Evolutionary conservation across 2,329 filamentous ascomycete species (phyloP).

Genomic region (Trichocomaceae sp.): DNA sequence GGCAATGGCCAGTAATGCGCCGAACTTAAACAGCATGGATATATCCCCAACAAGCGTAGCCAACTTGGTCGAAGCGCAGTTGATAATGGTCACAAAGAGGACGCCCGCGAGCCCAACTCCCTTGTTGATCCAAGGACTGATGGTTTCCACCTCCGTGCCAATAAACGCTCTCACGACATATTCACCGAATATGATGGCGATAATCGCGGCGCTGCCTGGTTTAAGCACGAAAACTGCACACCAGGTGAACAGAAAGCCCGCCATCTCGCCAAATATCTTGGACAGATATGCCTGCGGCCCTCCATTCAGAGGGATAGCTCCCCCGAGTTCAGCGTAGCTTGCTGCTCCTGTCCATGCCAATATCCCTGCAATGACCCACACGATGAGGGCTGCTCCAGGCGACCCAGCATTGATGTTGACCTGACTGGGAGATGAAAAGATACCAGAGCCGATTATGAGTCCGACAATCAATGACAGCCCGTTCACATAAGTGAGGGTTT

Average conservation of each 20-base stretch:
- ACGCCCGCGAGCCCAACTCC: conserved; percentile 72
- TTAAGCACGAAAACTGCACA: conserved; percentile 90
- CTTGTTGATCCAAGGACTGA: conserved; percentile 87
- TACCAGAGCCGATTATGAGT: conserved; percentile 90
- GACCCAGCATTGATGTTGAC: conserved; percentile 89
- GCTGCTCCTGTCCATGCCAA: conserved; percentile 94
- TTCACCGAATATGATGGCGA: conserved; percentile 96
- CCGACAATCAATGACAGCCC: conserved; percentile 86
- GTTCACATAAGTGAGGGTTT: conserved; percentile 91
- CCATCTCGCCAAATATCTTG: conserved; percentile 92
- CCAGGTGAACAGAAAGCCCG: conserved; percentile 94
- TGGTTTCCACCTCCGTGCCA: conserved; percentile 73
- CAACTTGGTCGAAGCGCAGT: conserved; percentile 83
- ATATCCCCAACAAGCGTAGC: conserved; percentile 82
- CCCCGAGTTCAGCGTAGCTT: conserved; percentile 91
- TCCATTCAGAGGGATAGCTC: conserved; percentile 91
- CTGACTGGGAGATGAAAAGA: conserved; percentile 90
- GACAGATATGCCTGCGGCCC: conserved; percentile 89
- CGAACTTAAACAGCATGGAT: conserved; percentile 96
- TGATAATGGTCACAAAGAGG: conserved; percentile 70
- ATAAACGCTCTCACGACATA: conserved; percentile 86
- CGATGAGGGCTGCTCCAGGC: conserved; percentile 79
- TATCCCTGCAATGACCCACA: conserved; percentile 86
- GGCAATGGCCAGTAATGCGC: conserved; percentile 79
- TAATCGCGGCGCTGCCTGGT: conserved; percentile 86